Base-by-base conservation (phyloP, 345 rosid species). In the Ricinus communis region DNA sequence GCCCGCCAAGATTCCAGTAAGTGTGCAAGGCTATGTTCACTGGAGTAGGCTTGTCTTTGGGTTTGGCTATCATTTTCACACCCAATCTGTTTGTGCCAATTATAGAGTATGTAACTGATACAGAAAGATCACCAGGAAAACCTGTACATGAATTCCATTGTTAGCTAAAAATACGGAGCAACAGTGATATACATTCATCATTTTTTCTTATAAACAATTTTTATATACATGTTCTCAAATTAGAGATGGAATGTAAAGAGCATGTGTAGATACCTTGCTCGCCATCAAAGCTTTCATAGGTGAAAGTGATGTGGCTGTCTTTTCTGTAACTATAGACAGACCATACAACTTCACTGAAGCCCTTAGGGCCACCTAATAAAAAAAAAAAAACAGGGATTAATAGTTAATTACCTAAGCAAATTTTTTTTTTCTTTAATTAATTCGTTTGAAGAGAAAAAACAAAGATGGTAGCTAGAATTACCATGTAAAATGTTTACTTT, bases 1-100 rank as follows among this genome's bases (percentile, higher is more conserved):
- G 94, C 31, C 92, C 82, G 8, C 73, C 85, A 16, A 95, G 97
- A 74, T 95, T 90, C 93, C 97, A 95, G 65, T 95, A 90, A 5
- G 86, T 81, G 77, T 92, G 97, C 52, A 83, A 79, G 1, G 96
- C 97, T 53, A 95, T 36, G 78, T 95, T 89, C 64, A 95, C 87
- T 0, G 97, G 97, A 25, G 97, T 87, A 0, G 90, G 52, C 79
- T 82, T 84, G 82, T 79, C 73, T 0, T 81, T 65, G 22, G 97
- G 81, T 55, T 70, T 84, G 18, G 93, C 96, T 14, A 62, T 61
- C 93, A 92, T 88, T 72, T 75, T 82, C 12, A 95, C 80, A 0
- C 46, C 82, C n/a, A 95, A 76, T 55, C 78, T 80, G 87, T 92
- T 76, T 43, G 19, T 59, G 0, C 70, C 84, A 14, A 90, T 68